Base-by-base conservation (phyloP, 371 early-diverging fungal species). In the Mucor piriformis region DNA sequence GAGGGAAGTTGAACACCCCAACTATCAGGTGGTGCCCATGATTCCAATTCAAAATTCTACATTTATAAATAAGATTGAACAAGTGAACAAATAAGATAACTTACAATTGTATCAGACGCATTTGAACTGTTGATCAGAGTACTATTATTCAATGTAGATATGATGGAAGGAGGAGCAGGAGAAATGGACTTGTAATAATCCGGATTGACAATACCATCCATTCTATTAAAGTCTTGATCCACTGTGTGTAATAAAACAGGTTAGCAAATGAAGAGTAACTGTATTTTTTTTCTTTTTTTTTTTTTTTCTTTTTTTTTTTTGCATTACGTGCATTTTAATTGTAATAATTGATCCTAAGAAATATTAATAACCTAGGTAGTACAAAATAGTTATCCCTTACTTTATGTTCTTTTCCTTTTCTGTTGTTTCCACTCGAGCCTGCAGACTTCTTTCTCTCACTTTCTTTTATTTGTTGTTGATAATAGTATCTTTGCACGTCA, bases 11-110 rank as follows among this genome's bases (percentile, higher is more conserved):
- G 74, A 6, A 89, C 87, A 6, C 83, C 88, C 90, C 90, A 89
- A 37, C 87, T 87, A 50, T 89, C 90, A 34, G 90, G 90, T 21
- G 88, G 81, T 7, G 79, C 72, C 90, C 90, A 89, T 15, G 75
- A 64, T 56, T 83, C 88, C 1, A 77, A 47, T 23, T 65, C 60
- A 37, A 35, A 55, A 11, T 51, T 51, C 64, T 64, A 37, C 24
- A 13, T 11, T 16, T 43, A 38, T 27, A n/a, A 33, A 38, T 38
- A n/a, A n/a, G n/a, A n/a, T n/a, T n/a, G n/a, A n/a, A n/a, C n/a
- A n/a, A n/a, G n/a, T n/a, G n/a, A n/a, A n/a, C n/a, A n/a, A n/a
- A n/a, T 38, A 15, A 38, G 12, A 1, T 13, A n/a, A 38, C 38
- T 38, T 29, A 35, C 15, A 16, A 20, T 40, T 40, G 6, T 23